Evolutionary conservation across 805 yeast species (phyloP), one percentile per base, ranked within the genome.

Genomic region (Myxozyma neotropica): DNA sequence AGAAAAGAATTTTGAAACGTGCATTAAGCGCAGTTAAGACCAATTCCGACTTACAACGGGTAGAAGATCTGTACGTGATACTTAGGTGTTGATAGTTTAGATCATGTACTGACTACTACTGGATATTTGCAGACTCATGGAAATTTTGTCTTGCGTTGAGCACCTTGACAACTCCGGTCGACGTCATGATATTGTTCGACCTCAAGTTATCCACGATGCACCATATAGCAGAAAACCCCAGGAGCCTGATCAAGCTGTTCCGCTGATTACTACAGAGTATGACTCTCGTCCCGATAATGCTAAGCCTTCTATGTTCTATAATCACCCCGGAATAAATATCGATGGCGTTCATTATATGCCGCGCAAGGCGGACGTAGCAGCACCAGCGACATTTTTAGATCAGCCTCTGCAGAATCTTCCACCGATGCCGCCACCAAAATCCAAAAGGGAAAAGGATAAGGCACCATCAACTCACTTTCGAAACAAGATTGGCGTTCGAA

Each of bases 51-150:
- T 17, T 61, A 19, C 36, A 31, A 24, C 46, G 61, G 10, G 49
- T 61, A 29, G 66, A 62, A 47, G 31, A 38, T 4, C 43, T 62
- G 60, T 58, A 33, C 15, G 62, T 58, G 10, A 38, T 38, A 17
- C 2, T 15, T 26, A 21, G 10, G n/a, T n/a, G n/a, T 33, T 10
- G 24, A 10, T 8, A 5, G n/a, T 17, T 24, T 27, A 23, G 13
- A 19, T 13, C 27, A 26, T 26, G 24, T 27, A 4, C 40, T 43
- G 23, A 33, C 17, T 39, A 12, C 52, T 47, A 35, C 35, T 35
- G 2, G 26, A 21, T 1, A 2, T 7, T 7, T 31, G 2, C 17
- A 53, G 58, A 21, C 51, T 57, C 10, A 17, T 49, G n/a, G 55
- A 58, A 47, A 55, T 61, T 35, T 27, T 61, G 47, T 23, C 48